phyloP scores from a whole-genome alignment of 495 filamentous ascomycete genomes.

The Penicillium subrubescens region DNA sequence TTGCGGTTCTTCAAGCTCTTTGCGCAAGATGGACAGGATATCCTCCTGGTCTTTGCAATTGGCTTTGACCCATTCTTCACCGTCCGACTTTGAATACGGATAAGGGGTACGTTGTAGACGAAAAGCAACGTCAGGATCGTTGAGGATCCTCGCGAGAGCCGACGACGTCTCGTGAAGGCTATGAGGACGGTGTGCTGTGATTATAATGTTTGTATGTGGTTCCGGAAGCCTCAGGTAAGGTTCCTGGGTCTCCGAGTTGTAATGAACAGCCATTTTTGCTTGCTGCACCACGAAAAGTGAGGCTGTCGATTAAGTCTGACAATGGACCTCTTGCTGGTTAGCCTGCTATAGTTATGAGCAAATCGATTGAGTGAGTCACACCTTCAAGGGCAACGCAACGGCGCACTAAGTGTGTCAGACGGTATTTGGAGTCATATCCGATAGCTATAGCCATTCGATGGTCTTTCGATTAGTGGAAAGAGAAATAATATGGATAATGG shows the following conservation, averaged over 20 bases:
- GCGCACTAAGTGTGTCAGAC: background rate
- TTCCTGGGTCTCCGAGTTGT: slow-evolving; percentile 21
- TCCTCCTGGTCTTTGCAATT: background rate
- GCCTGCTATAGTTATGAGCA: background rate
- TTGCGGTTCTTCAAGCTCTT: background rate
- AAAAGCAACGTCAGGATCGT: slow-evolving; percentile 22
- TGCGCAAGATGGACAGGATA: slow-evolving; percentile 2
- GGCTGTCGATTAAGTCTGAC: background rate
- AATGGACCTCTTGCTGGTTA: background rate
- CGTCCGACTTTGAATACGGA: slow-evolving; percentile 26
- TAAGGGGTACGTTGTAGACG: slow-evolving; percentile 26
- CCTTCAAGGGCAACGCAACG: background rate
- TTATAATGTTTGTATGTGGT: slow-evolving; percentile 30
- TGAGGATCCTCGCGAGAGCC: slow-evolving; percentile 15
- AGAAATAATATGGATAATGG: background rate
- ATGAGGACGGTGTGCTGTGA: slow-evolving; percentile 27
- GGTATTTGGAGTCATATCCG: background rate
- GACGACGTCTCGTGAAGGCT: slow-evolving; percentile 10
- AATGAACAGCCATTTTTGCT: slow-evolving; percentile 10
- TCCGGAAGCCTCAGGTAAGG: slow-evolving; percentile 31
- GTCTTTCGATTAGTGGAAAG: background rate
- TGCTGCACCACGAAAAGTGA: background rate
- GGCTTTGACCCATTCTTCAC: slow-evolving; percentile 10
- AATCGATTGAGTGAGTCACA: background rate
- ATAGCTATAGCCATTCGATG: background rate